Conservation (phyloP, 1,139 yeast genomes). For the Debaryomyces sp. region DNA sequence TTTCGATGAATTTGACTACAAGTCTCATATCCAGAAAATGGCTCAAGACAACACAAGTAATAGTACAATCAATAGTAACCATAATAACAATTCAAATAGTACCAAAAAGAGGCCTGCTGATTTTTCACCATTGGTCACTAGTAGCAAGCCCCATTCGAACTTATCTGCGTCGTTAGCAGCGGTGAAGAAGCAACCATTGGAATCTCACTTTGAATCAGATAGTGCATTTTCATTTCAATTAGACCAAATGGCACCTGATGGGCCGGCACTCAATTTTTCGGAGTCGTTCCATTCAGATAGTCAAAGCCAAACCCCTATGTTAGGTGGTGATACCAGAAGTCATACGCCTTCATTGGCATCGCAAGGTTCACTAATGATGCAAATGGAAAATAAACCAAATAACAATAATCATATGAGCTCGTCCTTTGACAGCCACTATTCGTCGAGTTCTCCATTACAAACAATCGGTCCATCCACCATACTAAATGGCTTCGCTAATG, state of each 20-base stretch:
- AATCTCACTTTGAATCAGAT: constrained; percentile 4
- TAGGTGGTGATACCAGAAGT: neutral
- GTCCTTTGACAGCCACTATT: constrained; percentile 11
- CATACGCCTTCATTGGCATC: neutral
- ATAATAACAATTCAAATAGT: constrained; percentile 10
- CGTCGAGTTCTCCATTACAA: neutral
- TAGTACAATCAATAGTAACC: constrained; percentile 6
- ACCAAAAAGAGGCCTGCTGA: constrained; percentile 36
- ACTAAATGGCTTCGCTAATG: constrained; percentile 5
- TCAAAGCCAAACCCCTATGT: neutral
- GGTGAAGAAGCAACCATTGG: constrained; percentile 8
- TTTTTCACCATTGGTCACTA: constrained; percentile 32
- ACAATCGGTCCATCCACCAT: constrained; percentile 16
- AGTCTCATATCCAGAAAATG: constrained; percentile 64
- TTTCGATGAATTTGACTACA: constrained; percentile 62
- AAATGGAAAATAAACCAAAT: neutral
- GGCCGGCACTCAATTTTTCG: constrained; percentile 27
- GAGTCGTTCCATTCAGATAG: constrained; percentile 7
- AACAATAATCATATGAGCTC: constrained; percentile 8
- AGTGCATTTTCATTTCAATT: constrained; percentile 29
- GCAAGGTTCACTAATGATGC: constrained; percentile 6
- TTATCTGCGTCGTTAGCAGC: constrained; percentile 18
- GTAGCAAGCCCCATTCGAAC: constrained; percentile 17
- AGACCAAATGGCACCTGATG: constrained; percentile 40
- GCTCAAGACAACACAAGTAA: constrained; percentile 36